phyloP scores from a whole-genome alignment of 495 filamentous ascomycete genomes.

The Cercophora newfieldiana region DNA sequence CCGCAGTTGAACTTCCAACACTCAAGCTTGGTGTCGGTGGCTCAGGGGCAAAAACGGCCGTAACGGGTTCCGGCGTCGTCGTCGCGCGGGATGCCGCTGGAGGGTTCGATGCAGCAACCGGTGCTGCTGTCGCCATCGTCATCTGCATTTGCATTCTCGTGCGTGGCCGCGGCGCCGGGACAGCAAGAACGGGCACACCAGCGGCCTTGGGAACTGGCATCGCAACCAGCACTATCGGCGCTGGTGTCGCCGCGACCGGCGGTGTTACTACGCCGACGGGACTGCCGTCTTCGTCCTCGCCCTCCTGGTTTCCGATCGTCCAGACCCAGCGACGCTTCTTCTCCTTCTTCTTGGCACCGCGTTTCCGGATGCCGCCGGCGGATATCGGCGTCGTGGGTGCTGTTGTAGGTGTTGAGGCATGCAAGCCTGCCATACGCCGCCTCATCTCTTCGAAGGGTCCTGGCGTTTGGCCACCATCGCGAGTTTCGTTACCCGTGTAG shows the following conservation, averaged over 20 bases:
- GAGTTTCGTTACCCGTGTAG: conserved; percentile 48
- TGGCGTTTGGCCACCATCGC: conserved; percentile 56
- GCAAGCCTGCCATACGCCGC: conserved; percentile 48
- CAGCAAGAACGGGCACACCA: conserved; percentile 25
- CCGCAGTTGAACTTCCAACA: conserved; percentile 21
- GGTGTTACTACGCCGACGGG: conserved; percentile 28
- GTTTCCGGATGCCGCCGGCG: conserved; percentile 44
- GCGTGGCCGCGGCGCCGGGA: conserved; percentile 20
- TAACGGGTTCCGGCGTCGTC: conserved; percentile 20
- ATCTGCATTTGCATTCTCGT: conserved; percentile 21
- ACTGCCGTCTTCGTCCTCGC: conserved; percentile 45
- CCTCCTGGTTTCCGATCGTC: conserved; percentile 51
- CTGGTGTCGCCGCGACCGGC: conserved; percentile 26
- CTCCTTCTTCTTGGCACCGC: conserved; percentile 42
- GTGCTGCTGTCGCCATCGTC: not conserved
- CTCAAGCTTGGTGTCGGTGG: conserved; percentile 28
- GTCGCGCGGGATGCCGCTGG: not conserved
- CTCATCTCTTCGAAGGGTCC: conserved; percentile 61
- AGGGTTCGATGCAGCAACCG: not conserved
- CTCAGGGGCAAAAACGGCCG: conserved; percentile 16
- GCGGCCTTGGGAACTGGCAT: not conserved
- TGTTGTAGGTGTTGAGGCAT: conserved; percentile 36
- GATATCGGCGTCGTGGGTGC: conserved; percentile 36
- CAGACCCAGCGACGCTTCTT: conserved; percentile 56
- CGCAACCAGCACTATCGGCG: conserved; percentile 2